Conservation (phyloP, 2,329 filamentous ascomycete genomes). For the Neonectria coccinea region DNA sequence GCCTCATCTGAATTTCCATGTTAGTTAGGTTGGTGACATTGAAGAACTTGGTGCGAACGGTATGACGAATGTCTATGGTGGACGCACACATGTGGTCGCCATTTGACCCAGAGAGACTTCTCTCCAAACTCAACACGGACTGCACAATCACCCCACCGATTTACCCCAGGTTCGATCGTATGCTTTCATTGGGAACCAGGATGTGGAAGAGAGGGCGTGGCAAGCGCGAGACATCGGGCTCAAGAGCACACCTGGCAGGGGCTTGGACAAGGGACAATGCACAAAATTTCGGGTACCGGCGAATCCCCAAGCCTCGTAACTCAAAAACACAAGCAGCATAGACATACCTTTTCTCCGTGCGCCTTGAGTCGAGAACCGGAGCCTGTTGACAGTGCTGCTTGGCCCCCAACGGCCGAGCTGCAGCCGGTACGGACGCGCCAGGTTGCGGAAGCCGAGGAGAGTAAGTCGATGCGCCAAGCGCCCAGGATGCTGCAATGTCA, state of each 20-base stretch:
- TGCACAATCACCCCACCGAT: neutral
- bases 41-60: neutral
- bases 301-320: neutral
- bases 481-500: constrained; percentile 43
- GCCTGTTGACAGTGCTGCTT: constrained; percentile 26
- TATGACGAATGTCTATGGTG: neutral
- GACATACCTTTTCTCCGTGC: constrained; percentile 45
- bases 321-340: constrained; percentile 1
- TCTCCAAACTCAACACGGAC: neutral
- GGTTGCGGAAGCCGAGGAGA: constrained; percentile 33
- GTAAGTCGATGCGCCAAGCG: constrained; percentile 45
- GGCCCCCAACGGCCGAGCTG: constrained; percentile 37
- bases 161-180: neutral
- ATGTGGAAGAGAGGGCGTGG: neutral
- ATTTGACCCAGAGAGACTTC: neutral
- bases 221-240: neutral
- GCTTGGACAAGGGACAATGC: neutral
- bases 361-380: constrained; percentile 48
- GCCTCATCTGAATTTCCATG: constrained; percentile 27
- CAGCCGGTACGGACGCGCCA: constrained; percentile 33
- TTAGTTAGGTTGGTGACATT: constrained; percentile 24
- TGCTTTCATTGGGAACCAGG: constrained; percentile 1
- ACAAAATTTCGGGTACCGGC: neutral
- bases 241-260: neutral
- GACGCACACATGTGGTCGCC: constrained; percentile 6